Percentiles rank a stretch among this genome's conserved stretches.
These are phyloP conservation scores for Leccinum pseudoinsigne DNA, from an alignment of 1,284 basidiomycete genomes.

Conservation along the genomic window DNA sequence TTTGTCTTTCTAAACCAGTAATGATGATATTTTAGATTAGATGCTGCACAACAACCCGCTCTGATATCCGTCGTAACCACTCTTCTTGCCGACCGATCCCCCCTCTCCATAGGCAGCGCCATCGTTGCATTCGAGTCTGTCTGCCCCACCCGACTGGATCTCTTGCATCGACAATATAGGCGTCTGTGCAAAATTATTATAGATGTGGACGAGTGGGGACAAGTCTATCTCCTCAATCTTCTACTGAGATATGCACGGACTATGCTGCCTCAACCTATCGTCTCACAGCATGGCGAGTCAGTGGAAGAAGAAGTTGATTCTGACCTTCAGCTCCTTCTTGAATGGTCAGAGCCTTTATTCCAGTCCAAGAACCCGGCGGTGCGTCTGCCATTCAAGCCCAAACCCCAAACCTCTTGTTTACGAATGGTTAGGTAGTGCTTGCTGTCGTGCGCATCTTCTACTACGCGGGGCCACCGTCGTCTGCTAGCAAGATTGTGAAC, in stretches of 20 bases:
- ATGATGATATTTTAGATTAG: conserved; percentile 54
- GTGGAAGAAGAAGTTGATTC: conserved; percentile 56
- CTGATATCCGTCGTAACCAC: conserved; percentile 76
- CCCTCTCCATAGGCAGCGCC: conserved; percentile 86
- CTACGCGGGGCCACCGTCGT: conserved; percentile 65
- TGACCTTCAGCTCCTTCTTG: conserved; percentile 79
- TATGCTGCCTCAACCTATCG: conserved; percentile 77
- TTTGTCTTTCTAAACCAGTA: background rate
- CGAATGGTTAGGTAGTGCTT: conserved; percentile 66
- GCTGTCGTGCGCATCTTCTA: conserved; percentile 73
- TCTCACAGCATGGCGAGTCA: conserved; percentile 32
- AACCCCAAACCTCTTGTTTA: background rate
- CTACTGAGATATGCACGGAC: conserved; percentile 81
- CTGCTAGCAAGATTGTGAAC: conserved; percentile 54
- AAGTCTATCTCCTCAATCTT: conserved; percentile 78
- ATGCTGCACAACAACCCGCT: conserved; percentile 67
- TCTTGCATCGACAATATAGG: conserved; percentile 89
- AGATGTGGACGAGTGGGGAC: conserved; percentile 97
- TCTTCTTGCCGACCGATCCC: conserved; percentile 81
- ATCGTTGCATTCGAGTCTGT: conserved; percentile 84
- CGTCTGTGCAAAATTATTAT: conserved; percentile 82
- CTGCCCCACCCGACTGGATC: conserved; percentile 81
- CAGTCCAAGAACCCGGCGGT: conserved; percentile 88
- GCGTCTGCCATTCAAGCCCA: conserved; percentile 22
- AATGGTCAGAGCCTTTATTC: conserved; percentile 73